A percentile compares a stretch with the other conserved stretches of the same genome.
Evolutionary conservation across 2,329 filamentous ascomycete species (phyloP).

Genomic region (Colletotrichum euphorbiae): DNA sequence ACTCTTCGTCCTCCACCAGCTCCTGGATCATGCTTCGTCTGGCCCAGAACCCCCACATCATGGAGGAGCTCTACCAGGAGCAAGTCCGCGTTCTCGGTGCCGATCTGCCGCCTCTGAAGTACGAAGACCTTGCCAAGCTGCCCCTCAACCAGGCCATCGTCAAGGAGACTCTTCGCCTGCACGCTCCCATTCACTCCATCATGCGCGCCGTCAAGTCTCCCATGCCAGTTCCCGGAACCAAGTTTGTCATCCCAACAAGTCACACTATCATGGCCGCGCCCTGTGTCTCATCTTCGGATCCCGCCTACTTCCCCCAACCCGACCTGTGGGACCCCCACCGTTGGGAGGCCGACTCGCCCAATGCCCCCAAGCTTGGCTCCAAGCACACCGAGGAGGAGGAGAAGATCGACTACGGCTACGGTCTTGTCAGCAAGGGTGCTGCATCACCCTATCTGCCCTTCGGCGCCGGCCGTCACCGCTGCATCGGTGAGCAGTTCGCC

Average conservation of each 20-base stretch:
- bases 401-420: constrained; percentile 94
- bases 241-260: constrained; percentile 82
- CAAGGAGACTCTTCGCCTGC: constrained; percentile 91
- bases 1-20: constrained; percentile 86
- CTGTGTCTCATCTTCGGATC: constrained; percentile 79
- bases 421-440: constrained; percentile 90
- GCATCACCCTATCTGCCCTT: constrained; percentile 93
- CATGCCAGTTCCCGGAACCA: constrained; percentile 84
- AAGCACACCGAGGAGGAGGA: constrained; percentile 68
- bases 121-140: constrained; percentile 82
- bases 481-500: constrained; percentile 97
- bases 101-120: constrained; percentile 79
- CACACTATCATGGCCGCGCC: constrained; percentile 88
- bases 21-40: constrained; percentile 88
- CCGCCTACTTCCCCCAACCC: constrained; percentile 84
- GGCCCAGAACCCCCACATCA: constrained; percentile 79
- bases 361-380: constrained; percentile 60
- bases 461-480: constrained; percentile 90
- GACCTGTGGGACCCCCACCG: constrained; percentile 89
- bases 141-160: constrained; percentile 86
- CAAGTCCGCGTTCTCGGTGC: constrained; percentile 79
- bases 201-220: constrained; percentile 92
- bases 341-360: constrained; percentile 78
- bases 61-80: constrained; percentile 86
- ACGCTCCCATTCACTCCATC: constrained; percentile 95